Evolutionary conservation across 441 rosid species (phyloP).

Genomic region (Theobroma grandiflorum): DNA sequence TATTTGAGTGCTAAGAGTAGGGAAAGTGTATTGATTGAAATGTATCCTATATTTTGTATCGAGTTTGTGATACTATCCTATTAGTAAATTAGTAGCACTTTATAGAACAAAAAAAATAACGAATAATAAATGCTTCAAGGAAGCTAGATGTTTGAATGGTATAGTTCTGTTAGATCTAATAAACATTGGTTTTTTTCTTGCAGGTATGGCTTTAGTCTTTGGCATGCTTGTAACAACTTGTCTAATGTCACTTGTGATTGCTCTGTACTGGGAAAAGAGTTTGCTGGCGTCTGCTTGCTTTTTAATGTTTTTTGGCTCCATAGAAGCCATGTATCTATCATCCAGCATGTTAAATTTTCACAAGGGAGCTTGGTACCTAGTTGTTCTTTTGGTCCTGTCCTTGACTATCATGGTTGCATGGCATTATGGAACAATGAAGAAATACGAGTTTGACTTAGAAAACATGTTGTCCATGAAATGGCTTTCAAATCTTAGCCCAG

Average conservation of each 20-base stretch:
- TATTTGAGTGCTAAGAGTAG: background rate
- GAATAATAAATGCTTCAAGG: background rate
- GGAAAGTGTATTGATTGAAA: background rate
- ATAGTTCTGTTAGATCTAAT: background rate
- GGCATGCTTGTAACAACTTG: constrained; percentile 76
- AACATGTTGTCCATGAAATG: constrained; percentile 73
- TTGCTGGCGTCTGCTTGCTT: constrained; percentile 51
- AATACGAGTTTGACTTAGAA: constrained; percentile 65
- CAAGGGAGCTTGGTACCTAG: constrained; percentile 65
- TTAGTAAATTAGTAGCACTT: background rate
- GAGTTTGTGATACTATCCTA: background rate
- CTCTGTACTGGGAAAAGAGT: constrained; percentile 61
- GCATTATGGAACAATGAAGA: constrained; percentile 73
- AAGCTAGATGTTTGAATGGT: background rate
- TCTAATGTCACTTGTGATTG: constrained; percentile 74
- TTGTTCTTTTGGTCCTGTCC: constrained; percentile 44
- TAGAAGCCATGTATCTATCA: constrained; percentile 59
- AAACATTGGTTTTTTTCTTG: constrained; percentile 17
- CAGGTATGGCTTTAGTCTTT: constrained; percentile 62
- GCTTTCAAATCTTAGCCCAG: constrained; percentile 56
- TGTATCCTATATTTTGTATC: background rate
- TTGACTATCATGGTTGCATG: constrained; percentile 64
- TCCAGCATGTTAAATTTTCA: constrained; percentile 55
- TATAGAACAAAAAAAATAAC: background rate
- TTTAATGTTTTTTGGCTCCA: constrained; percentile 53